phyloP scores from a whole-genome alignment of 331 rosid species.

The Phaseolus coccineus region DNA sequence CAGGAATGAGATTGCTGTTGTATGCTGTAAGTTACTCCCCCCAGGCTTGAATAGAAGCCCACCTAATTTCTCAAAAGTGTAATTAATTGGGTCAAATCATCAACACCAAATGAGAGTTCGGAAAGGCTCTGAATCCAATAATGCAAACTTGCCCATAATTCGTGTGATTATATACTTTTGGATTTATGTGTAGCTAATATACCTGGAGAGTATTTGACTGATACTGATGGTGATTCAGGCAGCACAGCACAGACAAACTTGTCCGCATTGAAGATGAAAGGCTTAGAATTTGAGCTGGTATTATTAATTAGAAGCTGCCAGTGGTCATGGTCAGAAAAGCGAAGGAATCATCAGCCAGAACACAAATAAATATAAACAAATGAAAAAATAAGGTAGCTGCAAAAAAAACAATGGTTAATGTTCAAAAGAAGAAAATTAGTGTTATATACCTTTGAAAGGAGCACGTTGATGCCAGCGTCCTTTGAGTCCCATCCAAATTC shows the following conservation, averaged over 20 bases:
- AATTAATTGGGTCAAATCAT: background rate
- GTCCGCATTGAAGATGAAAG: constrained; percentile 61
- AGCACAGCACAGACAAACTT: constrained; percentile 60
- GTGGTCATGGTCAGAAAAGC: background rate
- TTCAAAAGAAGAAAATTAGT: background rate
- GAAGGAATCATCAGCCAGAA: background rate
- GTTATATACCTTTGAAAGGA: constrained; percentile 61
- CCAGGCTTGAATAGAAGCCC: constrained; percentile 59
- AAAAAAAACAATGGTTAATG: background rate
- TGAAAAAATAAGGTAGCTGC: no score
- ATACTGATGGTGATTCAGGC: constrained; percentile 66
- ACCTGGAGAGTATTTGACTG: constrained; percentile 70
- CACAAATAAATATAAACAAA: background rate
- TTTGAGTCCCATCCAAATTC: constrained; percentile 87
- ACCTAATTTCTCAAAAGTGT: constrained; percentile 35
- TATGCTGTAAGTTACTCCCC: constrained; percentile 59
- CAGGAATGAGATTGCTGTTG: constrained; percentile 54
- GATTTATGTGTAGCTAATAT: background rate
- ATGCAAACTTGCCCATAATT: background rate
- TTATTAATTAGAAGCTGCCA: constrained; percentile 48
- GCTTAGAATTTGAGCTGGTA: constrained; percentile 26
- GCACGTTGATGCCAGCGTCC: constrained; percentile 68
- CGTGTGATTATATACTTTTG: background rate
- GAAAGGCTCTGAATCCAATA: no score
- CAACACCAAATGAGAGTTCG: background rate